A percentile compares a stretch with the other conserved stretches of the same genome.
phyloP scores from a whole-genome alignment of 257 asterid species.

The Mitragyna speciosa region DNA sequence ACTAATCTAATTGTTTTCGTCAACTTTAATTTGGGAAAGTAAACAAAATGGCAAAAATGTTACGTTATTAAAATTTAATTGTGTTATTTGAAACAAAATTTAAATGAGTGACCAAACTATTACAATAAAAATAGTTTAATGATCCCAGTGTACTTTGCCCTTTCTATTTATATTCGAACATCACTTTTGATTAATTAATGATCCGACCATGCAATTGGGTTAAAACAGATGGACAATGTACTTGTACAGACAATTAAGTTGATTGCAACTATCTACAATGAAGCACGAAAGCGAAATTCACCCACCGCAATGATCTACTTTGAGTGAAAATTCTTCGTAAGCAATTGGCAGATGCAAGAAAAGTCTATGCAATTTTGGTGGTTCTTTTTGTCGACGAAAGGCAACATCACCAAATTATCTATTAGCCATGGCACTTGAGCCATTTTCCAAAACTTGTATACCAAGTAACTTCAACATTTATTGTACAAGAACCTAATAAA shows the following conservation, averaged over 20 bases:
- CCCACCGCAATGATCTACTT: neutral
- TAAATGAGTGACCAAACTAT: too few relatives aligned
- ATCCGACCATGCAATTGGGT: neutral
- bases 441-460: neutral
- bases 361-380: neutral
- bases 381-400: neutral
- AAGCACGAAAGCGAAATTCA: neutral
- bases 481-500: too few relatives aligned
- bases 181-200: neutral
- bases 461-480: neutral
- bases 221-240: neutral
- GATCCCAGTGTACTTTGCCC: too few relatives aligned
- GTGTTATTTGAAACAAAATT: too few relatives aligned
- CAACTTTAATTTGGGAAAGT: too few relatives aligned
- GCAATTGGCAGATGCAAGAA: neutral
- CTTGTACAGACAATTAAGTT: neutral
- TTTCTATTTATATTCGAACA: neutral
- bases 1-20: too few relatives aligned
- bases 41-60: too few relatives aligned
- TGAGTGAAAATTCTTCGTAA: too few relatives aligned
- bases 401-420: neutral
- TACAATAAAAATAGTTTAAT: too few relatives aligned
- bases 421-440: neutral
- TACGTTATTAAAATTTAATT: too few relatives aligned
- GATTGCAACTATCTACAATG: neutral